phyloP scores from a whole-genome alignment of 2,329 filamentous ascomycete genomes.

The Elsinoe arachidis region DNA sequence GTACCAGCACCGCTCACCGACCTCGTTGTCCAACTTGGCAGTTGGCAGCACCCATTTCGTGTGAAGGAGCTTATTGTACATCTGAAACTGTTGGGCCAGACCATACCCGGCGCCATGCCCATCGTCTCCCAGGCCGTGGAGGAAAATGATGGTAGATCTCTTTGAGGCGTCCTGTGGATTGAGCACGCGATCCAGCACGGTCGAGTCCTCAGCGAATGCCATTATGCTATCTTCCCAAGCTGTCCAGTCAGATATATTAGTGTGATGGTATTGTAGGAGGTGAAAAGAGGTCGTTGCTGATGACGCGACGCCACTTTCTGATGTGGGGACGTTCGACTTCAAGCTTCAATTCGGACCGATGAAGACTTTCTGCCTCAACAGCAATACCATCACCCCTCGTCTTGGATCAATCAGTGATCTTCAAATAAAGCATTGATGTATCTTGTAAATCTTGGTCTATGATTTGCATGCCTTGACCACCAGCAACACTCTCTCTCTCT shows the following conservation, averaged over 20 bases:
- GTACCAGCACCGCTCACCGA: conserved; percentile 1
- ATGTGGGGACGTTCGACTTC: neutral
- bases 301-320: neutral
- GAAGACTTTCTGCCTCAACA: neutral
- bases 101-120: neutral
- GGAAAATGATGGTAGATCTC: conserved; percentile 6
- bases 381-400: neutral
- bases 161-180: neutral
- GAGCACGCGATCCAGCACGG: conserved; percentile 5
- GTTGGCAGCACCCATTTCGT: conserved; percentile 3
- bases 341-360: neutral
- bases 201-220: conserved; percentile 8
- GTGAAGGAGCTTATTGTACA: conserved; percentile 8
- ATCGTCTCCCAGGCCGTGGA: conserved; percentile 1
- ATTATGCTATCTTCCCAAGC: neutral
- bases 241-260: neutral
- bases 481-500: no score
- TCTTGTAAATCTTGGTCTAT: no score
- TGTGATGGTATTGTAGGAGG: neutral
- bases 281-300: neutral
- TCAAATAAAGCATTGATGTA: no score
- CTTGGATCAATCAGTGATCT: neutral
- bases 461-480: no score
- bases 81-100: conserved; percentile 6
- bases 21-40: neutral